Conservation (phyloP, 108 stramenopile species). For the Poteriospumella lacustris region DNA sequence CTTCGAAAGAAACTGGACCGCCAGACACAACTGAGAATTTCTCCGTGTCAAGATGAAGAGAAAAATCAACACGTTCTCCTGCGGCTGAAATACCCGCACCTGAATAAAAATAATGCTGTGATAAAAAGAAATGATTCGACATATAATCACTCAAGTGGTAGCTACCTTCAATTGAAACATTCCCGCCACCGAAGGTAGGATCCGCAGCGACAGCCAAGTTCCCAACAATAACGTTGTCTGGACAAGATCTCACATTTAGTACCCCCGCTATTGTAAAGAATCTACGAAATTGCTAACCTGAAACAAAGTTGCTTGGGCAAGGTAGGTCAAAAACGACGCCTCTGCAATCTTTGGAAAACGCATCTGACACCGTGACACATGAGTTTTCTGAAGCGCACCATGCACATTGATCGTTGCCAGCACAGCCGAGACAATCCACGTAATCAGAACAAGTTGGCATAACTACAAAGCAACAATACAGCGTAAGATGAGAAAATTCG, state of each 20-base stretch:
- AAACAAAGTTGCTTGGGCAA: slow-evolving; percentile 49
- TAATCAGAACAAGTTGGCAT: slow-evolving; percentile 46
- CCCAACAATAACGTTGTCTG: slow-evolving; percentile 51
- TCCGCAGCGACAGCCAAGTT: slow-evolving; percentile 54
- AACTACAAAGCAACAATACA: neutral
- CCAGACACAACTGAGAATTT: slow-evolving; percentile 40
- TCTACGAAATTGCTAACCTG: too few species aligned
- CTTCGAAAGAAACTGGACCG: slow-evolving; percentile 33
- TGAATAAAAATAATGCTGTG: neutral
- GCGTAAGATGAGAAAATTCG: neutral
- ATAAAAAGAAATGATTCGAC: neutral
- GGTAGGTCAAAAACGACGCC: slow-evolving; percentile 57
- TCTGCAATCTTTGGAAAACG: slow-evolving; percentile 49
- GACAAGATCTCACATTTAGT: neutral
- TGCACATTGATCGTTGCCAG: slow-evolving; percentile 49
- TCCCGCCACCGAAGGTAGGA: slow-evolving; percentile 52
- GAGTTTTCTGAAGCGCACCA: slow-evolving; percentile 55
- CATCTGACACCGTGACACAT: slow-evolving; percentile 54
- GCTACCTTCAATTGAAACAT: slow-evolving; percentile 33
- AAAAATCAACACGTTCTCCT: slow-evolving; percentile 25
- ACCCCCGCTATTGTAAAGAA: too few species aligned
- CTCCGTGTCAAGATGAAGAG: slow-evolving; percentile 30
- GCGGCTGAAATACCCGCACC: neutral
- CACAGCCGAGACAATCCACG: slow-evolving; percentile 44
- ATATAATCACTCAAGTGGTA: neutral